Conservation (phyloP, 768 basidiomycete species). For the Amanita jacksonii region DNA sequence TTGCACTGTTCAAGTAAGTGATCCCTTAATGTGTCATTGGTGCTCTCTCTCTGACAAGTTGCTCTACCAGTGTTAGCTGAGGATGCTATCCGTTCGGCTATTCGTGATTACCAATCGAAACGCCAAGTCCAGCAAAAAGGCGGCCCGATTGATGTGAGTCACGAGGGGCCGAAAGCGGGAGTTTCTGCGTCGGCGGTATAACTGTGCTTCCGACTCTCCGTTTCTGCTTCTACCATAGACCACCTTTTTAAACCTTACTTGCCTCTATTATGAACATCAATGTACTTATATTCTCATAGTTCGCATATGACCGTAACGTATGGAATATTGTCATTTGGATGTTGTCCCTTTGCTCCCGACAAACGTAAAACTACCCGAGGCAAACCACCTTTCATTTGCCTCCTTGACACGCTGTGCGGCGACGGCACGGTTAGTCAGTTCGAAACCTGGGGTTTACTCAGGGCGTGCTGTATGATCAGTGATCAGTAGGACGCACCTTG, state of each 20-base stretch:
- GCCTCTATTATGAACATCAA: neutral
- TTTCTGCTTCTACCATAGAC: neutral
- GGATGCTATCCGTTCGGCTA: slow-evolving; percentile 97
- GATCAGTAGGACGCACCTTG: slow-evolving; percentile 51
- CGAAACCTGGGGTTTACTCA: slow-evolving; percentile 52
- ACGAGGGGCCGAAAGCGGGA: slow-evolving; percentile 32
- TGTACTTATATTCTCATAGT: slow-evolving; percentile 14
- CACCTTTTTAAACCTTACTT: slow-evolving; percentile 2
- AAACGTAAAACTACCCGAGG: slow-evolving; percentile 75
- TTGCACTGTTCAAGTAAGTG: slow-evolving; percentile 85
- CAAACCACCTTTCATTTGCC: slow-evolving; percentile 97
- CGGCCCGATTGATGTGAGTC: slow-evolving; percentile 65
- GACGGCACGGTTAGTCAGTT: slow-evolving; percentile 87
- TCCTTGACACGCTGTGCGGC: slow-evolving; percentile 84
- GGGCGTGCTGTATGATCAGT: neutral
- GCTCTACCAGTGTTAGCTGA: slow-evolving; percentile 79
- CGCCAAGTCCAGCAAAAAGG: slow-evolving; percentile 44
- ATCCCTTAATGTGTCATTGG: neutral
- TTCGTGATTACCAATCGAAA: slow-evolving; percentile 91
- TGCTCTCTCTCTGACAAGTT: slow-evolving; percentile 5
- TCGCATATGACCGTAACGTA: slow-evolving; percentile 9
- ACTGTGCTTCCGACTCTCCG: neutral
- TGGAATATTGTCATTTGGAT: neutral
- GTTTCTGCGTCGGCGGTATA: slow-evolving; percentile 9
- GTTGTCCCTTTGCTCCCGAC: slow-evolving; percentile 42